A percentile compares a stretch with the other conserved stretches of the same genome.
These are phyloP conservation scores for Penicillium antarcticum DNA, from an alignment of 495 filamentous ascomycete genomes.

Conservation along the genomic window DNA sequence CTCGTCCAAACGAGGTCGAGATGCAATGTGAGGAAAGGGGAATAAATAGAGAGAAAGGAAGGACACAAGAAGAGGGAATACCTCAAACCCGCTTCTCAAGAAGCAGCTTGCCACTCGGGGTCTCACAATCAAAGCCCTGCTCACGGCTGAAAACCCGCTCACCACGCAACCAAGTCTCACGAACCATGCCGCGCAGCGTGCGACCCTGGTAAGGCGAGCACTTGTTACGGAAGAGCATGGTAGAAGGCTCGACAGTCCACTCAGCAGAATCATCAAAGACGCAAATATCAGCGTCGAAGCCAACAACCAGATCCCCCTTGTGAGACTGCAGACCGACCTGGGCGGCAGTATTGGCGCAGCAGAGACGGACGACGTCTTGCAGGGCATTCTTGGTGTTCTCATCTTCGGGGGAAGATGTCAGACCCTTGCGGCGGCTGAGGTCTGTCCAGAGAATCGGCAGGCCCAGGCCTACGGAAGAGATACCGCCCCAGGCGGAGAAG, in stretches of 20 bases:
- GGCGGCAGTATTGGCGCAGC: conserved; percentile 80
- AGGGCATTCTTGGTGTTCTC: conserved; percentile 46
- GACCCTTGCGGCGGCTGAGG: conserved; percentile 53
- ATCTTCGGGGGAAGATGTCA: conserved; percentile 37
- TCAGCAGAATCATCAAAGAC: conserved; percentile 83
- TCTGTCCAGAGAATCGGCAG: conserved; percentile 89
- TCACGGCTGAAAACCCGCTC: conserved; percentile 65
- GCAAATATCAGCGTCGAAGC: conserved; percentile 88
- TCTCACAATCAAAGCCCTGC: conserved; percentile 58
- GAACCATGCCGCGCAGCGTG: conserved; percentile 73
- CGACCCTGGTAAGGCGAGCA: conserved; percentile 90
- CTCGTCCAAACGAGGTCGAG: conserved; percentile 8
- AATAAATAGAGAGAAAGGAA: conserved; percentile 2
- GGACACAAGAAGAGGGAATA: conserved; percentile 17
- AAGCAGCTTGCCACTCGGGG: conserved; percentile 57
- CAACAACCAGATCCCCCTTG: conserved; percentile 81
- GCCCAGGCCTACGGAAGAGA: conserved; percentile 89
- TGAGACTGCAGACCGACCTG: conserved; percentile 82
- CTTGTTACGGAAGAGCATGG: conserved; percentile 95
- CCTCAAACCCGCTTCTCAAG: conserved; percentile 52
- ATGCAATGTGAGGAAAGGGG: conserved; percentile 8
- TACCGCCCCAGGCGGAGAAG: conserved; percentile 94
- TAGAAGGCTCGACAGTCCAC: conserved; percentile 64
- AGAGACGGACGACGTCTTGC: conserved; percentile 78
- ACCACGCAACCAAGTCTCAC: conserved; percentile 88